phyloP scores from a whole-genome alignment of 208 protist genomes.

The Leishmania braziliensis region DNA sequence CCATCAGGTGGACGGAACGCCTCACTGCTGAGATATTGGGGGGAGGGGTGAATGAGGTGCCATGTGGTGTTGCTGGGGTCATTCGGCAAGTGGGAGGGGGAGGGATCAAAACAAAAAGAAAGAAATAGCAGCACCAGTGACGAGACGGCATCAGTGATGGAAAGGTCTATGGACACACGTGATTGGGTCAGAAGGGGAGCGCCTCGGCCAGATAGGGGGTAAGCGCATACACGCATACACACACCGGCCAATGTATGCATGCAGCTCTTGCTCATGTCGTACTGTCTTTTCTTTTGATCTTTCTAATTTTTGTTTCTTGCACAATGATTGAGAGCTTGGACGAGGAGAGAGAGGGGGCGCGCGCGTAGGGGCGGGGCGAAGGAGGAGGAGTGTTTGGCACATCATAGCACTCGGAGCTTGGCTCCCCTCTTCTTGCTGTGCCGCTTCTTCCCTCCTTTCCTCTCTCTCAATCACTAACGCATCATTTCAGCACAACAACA shows the following conservation, averaged over 20 bases:
- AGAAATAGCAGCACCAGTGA: background rate
- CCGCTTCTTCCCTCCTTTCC: background rate
- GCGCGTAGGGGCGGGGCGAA: background rate
- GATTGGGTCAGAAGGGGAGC: background rate
- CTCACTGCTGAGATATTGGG: background rate
- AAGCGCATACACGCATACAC: constrained; percentile 6
- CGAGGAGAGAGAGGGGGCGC: background rate
- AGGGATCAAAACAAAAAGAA: background rate
- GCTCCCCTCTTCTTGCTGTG: background rate
- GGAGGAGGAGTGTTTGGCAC: background rate
- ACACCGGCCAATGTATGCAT: background rate
- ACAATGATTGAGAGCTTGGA: background rate
- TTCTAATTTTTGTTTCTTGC: constrained; percentile 8
- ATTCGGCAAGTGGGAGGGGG: constrained; percentile 2
- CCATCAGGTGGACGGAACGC: background rate
- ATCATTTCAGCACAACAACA: constrained; percentile 3
- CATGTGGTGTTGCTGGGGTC: background rate
- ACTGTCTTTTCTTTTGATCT: constrained; percentile 8
- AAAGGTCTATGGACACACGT: background rate
- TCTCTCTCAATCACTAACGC: background rate
- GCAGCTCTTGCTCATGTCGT: background rate
- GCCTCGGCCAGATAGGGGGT: constrained; percentile 26
- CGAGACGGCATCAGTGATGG: background rate
- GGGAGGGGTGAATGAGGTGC: background rate
- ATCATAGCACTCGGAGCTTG: background rate